Evolutionary conservation across 2,329 filamentous ascomycete species (phyloP), one percentile per base, ranked within the genome.

Genomic region (Colletotrichum eremochloae): DNA sequence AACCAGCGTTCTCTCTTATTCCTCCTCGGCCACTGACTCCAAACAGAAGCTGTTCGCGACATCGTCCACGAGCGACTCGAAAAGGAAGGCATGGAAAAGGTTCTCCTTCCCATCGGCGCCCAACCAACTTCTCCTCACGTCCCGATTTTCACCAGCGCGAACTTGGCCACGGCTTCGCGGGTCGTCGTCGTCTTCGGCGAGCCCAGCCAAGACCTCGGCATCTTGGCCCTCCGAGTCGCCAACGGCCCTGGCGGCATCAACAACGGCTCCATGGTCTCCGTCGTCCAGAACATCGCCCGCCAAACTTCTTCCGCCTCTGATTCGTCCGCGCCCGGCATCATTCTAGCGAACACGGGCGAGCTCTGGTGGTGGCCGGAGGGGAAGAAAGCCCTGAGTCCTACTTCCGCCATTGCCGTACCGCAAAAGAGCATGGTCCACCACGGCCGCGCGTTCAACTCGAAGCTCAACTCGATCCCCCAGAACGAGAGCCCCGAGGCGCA

Each of bases 301-400:
- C 81, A 85, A 68, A 73, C 58, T 33, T 80, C 80, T 44, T 82
- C 80, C 18, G 74, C 80, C 0, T 60, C 75, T 0, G 82, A 85
- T 29, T 38, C 77, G 0, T 75, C 79, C 2, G 74, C 83, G 1
- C 90, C 87, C 0, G 92, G 88, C 3, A 83, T 98, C 68, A 82
- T 98, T 38, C 84, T 97, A 36, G 89, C 94, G 57, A 98, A 97
- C 79, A 86, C 90, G 5, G 94, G 94, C 5, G 91, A 97, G 81
- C 84, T 93, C 24, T 85, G 91, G 76, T 98, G 94, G 91, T 94
- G 93, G 80, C 89, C 93, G 52, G 86, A 88, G 63, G 86, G 86
- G 1, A 82, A 86, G 63, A 86, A 88, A 61, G 85, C 90, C 0
- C 84, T 97, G 73, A 93, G 89, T 1, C 79, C 86, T 1, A 78